These are phyloP conservation scores for Phyllosticta citribraziliensis DNA, from an alignment of 2,329 filamentous ascomycete species.

Conservation along the genomic window DNA sequence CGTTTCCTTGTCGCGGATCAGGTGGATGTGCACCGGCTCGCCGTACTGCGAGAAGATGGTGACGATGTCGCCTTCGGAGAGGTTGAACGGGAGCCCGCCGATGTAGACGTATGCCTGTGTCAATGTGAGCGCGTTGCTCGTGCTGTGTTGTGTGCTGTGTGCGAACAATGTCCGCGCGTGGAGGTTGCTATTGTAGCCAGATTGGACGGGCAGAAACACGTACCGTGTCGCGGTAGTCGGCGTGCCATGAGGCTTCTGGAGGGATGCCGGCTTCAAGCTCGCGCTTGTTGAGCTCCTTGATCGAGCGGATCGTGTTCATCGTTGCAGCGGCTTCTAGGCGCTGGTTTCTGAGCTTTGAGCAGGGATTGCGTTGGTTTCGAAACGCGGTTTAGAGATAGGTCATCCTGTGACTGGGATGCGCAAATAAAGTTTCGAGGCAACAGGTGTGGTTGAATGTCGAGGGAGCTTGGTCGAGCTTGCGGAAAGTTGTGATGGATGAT, in stretches of 20 bases:
- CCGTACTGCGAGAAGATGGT: conserved; percentile 97
- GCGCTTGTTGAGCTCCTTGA: conserved; percentile 85
- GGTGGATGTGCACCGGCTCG: conserved; percentile 85
- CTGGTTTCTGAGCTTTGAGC: neutral
- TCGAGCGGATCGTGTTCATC: conserved; percentile 93
- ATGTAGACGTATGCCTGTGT: conserved; percentile 76
- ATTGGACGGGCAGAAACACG: neutral
- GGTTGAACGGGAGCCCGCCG: conserved; percentile 81
- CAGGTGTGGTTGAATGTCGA: neutral
- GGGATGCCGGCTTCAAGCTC: conserved; percentile 85
- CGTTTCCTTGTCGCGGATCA: conserved; percentile 89
- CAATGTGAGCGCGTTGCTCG: neutral
- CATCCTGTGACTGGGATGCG: neutral
- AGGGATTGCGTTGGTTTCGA: neutral
- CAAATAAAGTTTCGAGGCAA: neutral
- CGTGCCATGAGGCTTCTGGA: conserved; percentile 87
- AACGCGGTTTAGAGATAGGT: neutral
- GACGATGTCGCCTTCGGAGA: conserved; percentile 91
- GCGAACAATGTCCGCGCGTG: no score
- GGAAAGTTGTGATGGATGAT: no score
- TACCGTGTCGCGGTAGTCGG: conserved; percentile 84
- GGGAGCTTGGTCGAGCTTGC: neutral
- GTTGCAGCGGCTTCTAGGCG: conserved; percentile 15
- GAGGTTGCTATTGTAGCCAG: no score
- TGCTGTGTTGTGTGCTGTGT: no score